phyloP scores from a whole-genome alignment of 139 green algal species.

The Desmodesmus armatus region DNA sequence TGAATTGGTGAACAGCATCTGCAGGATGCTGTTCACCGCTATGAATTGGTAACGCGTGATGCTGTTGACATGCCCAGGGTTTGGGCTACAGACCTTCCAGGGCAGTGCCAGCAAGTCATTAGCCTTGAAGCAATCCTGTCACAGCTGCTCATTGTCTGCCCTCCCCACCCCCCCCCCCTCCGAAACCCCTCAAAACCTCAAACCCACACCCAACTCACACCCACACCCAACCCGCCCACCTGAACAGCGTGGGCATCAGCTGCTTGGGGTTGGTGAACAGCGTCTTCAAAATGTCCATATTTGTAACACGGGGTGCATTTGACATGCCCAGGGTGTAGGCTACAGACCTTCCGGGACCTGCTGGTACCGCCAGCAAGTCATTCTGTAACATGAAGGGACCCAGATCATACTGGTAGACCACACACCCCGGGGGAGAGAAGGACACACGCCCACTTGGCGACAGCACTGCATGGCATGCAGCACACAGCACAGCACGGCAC shows the following conservation, averaged over 20 bases:
- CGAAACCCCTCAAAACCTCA: no score
- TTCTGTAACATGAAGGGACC: background rate
- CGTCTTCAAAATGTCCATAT: background rate
- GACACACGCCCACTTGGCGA: background rate
- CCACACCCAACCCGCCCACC: background rate
- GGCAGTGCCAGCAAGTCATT: constrained; percentile 29
- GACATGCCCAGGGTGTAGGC: constrained; percentile 1
- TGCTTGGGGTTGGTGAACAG: constrained; percentile 8
- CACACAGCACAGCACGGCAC: background rate
- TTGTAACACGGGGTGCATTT: background rate
- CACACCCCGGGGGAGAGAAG: constrained; percentile 3
- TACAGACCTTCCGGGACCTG: constrained; percentile 18
- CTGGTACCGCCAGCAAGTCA: constrained; percentile 27
- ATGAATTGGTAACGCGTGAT: background rate
- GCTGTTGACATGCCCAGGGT: background rate
- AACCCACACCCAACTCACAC: no score
- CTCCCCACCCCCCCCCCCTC: no score
- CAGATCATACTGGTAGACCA: constrained; percentile 19
- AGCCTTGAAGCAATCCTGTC: no score
- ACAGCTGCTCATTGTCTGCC: no score
- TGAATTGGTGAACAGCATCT: background rate
- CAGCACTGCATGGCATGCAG: constrained; percentile 10
- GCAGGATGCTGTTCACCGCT: background rate
- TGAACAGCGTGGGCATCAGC: background rate
- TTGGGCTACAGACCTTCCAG: constrained; percentile 16